Conservation (phyloP, 345 rosid genomes). For the Crucihimalaya himalaica region DNA sequence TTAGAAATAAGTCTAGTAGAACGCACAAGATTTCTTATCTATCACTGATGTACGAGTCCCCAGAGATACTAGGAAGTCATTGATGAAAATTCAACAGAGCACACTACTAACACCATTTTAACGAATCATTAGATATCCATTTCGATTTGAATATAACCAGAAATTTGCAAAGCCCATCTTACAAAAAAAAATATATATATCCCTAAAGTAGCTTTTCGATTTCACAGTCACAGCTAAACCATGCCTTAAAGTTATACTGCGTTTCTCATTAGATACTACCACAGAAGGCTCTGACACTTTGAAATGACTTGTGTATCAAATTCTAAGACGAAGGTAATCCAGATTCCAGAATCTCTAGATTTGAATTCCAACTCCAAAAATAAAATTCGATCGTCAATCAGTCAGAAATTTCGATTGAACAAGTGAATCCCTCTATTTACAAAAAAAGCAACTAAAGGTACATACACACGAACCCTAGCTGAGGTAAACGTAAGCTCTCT, state of each 20-base stretch:
- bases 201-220: background rate
- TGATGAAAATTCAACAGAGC: background rate
- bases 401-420: constrained; percentile 10
- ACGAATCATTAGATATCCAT: constrained; percentile 10
- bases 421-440: background rate
- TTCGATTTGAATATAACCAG: constrained; percentile 10
- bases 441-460: background rate
- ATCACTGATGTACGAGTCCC: background rate
- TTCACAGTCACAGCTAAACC: constrained; percentile 14
- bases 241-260: background rate
- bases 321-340: background rate
- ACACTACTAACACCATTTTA: background rate
- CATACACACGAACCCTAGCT: constrained; percentile 46
- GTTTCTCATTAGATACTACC: constrained; percentile 1
- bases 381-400: background rate
- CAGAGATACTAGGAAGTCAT: background rate
- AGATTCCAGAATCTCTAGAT: constrained; percentile 14
- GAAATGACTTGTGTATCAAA: background rate
- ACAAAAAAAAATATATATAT: background rate
- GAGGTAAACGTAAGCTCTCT: constrained; percentile 24
- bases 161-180: background rate
- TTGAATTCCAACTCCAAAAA: background rate
- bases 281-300: background rate
- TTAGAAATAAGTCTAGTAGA: constrained; percentile 1
- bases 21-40: background rate